These are phyloP conservation scores for Sphaerulina vaccinii DNA, from an alignment of 2,329 filamentous ascomycete species.

Conservation along the genomic window DNA sequence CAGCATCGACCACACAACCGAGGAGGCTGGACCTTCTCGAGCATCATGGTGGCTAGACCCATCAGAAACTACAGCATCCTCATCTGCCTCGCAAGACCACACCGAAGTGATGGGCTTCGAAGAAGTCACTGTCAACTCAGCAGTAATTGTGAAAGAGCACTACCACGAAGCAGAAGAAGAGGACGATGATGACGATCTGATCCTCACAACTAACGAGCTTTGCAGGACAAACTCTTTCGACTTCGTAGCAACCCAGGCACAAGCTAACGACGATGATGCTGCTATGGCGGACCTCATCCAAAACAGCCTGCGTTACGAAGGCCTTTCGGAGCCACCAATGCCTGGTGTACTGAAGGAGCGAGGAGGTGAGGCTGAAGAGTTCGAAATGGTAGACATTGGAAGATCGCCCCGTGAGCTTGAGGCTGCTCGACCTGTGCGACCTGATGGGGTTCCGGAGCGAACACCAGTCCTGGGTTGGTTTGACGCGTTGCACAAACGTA, in stretches of 20 bases:
- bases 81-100: neutral
- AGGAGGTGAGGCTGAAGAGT: too few species aligned
- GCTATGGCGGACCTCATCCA: slow-evolving; percentile 7
- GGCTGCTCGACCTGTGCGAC: too few species aligned
- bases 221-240: slow-evolving; percentile 16
- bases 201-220: slow-evolving; percentile 1
- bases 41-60: slow-evolving; percentile 1
- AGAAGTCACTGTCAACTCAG: slow-evolving; percentile 7
- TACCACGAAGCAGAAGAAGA: neutral
- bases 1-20: neutral
- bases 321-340: neutral
- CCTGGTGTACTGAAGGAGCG: too few species aligned
- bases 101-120: slow-evolving; percentile 14
- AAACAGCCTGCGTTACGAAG: neutral
- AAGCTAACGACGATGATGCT: slow-evolving; percentile 9
- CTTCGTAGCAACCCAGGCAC: slow-evolving; percentile 12
- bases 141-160: neutral
- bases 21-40: neutral
- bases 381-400: too few species aligned
- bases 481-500: too few species aligned
- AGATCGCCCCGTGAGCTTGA: too few species aligned
- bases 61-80: neutral
- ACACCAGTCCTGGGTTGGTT: too few species aligned
- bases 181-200: slow-evolving; percentile 10
- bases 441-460: too few species aligned